These are phyloP conservation scores for Grosmannia penicillata DNA, from an alignment of 2,329 filamentous ascomycete genomes.

Conservation along the genomic window DNA sequence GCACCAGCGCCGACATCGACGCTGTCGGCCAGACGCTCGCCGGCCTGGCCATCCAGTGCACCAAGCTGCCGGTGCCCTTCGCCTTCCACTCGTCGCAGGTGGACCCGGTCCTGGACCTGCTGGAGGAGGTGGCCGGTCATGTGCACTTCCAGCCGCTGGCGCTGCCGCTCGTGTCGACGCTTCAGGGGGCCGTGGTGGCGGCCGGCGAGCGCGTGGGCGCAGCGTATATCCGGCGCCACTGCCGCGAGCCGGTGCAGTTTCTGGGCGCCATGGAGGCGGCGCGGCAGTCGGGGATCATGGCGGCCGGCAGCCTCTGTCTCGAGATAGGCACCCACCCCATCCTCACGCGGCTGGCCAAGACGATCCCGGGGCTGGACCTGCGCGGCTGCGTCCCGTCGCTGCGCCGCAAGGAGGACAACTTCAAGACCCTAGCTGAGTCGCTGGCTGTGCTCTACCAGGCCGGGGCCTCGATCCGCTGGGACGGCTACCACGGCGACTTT, in stretches of 20 bases:
- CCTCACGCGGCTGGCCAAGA: not conserved
- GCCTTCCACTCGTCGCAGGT: constrained; percentile 23
- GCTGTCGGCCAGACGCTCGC: constrained; percentile 1
- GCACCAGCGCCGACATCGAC: constrained; percentile 32
- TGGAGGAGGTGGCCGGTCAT: constrained; percentile 22
- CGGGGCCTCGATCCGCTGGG: constrained; percentile 48
- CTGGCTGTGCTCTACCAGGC: constrained; percentile 33
- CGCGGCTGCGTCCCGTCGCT: constrained; percentile 27
- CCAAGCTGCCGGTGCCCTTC: constrained; percentile 12
- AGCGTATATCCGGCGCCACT: not conserved
- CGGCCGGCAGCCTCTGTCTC: not conserved
- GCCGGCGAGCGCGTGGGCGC: not conserved
- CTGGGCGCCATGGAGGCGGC: not conserved
- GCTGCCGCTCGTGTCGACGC: constrained; percentile 39
- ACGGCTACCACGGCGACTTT: constrained; percentile 51
- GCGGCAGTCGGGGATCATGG: not conserved
- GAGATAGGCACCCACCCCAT: not conserved
- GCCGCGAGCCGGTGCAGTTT: not conserved
- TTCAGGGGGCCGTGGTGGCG: constrained; percentile 15
- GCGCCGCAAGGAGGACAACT: constrained; percentile 38
- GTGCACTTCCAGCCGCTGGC: constrained; percentile 26
- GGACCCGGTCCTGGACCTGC: constrained; percentile 27
- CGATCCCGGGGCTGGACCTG: constrained; percentile 6
- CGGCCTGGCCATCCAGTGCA: not conserved
- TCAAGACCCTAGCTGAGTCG: constrained; percentile 36